phyloP scores from a whole-genome alignment of 1,284 basidiomycete species.

The Waitea zeae region DNA sequence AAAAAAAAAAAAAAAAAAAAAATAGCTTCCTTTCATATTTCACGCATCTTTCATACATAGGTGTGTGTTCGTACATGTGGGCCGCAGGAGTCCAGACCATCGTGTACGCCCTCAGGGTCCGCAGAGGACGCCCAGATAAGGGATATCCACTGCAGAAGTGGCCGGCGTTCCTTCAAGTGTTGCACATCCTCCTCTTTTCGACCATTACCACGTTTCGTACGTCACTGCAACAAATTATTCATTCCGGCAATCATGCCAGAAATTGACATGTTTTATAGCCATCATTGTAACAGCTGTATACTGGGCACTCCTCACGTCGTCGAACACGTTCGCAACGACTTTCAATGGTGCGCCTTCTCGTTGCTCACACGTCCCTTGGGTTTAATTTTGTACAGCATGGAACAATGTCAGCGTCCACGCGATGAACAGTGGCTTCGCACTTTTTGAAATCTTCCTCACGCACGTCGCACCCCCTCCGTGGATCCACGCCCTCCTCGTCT shows the following conservation, averaged over 20 bases:
- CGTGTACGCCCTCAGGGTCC: slow-evolving; percentile 17
- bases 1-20: too few relatives aligned
- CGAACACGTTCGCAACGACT: slow-evolving; percentile 20
- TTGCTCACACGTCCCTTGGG: neutral
- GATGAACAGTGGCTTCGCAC: slow-evolving; percentile 36
- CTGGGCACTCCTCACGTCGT: slow-evolving; percentile 37
- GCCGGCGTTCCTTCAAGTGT: slow-evolving; percentile 33
- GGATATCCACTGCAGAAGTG: slow-evolving; percentile 41
- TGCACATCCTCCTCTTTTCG: slow-evolving; percentile 35
- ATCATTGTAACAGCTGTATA: slow-evolving; percentile 50
- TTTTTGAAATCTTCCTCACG: slow-evolving; percentile 41
- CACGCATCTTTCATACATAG: slow-evolving; percentile 44
- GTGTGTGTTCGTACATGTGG: slow-evolving; percentile 42
- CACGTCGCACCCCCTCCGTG: slow-evolving; percentile 34
- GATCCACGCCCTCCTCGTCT: slow-evolving; percentile 25
- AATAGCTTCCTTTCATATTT: slow-evolving; percentile 51
- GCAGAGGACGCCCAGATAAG: slow-evolving; percentile 10
- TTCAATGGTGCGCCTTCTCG: slow-evolving; percentile 17
- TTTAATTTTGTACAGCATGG: slow-evolving; percentile 23
- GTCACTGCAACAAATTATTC: slow-evolving; percentile 13
- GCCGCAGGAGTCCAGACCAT: slow-evolving; percentile 38
- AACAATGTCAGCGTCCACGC: slow-evolving; percentile 42
- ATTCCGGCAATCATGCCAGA: neutral
- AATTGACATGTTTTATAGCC: slow-evolving; percentile 28
- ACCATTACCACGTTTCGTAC: slow-evolving; percentile 43